Evolutionary conservation across 2,329 filamentous ascomycete species (phyloP).

Genomic region (Ilyonectria robusta): DNA sequence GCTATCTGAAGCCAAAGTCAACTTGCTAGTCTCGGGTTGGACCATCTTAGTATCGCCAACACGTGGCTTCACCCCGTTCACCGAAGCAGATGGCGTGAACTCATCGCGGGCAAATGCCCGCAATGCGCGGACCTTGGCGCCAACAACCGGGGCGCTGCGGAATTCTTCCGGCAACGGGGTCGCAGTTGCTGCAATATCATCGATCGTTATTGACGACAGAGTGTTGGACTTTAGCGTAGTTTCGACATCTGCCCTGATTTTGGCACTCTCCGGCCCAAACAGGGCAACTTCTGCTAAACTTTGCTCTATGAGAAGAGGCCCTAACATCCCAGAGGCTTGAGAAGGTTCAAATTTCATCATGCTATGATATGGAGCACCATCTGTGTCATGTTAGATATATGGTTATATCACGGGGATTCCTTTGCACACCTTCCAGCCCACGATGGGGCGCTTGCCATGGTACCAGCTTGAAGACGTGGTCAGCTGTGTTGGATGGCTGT

Average conservation of each 20-base stretch:
- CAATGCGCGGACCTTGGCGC: conserved; percentile 65
- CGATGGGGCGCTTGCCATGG: conserved; percentile 73
- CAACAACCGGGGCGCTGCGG: conserved; percentile 57
- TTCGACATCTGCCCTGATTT: conserved; percentile 59
- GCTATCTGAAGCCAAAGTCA: conserved; percentile 57
- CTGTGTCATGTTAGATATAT: conserved; percentile 51
- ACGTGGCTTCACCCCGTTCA: conserved; percentile 45
- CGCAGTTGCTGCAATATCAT: conserved; percentile 55
- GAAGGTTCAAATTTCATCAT: conserved; percentile 72
- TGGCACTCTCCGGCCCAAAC: conserved; percentile 67
- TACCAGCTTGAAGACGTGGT: conserved; percentile 72
- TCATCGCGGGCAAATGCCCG: conserved; percentile 56
- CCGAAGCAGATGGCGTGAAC: conserved; percentile 36
- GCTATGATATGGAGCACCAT: conserved; percentile 66
- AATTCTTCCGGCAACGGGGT: conserved; percentile 59
- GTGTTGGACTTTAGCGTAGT: conserved; percentile 55
- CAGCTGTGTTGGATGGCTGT: conserved; percentile 70
- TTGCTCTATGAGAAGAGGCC: conserved; percentile 67
- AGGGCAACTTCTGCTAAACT: conserved; percentile 68
- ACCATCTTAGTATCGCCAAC: conserved; percentile 46
- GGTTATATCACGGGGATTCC: not conserved
- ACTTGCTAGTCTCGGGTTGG: conserved; percentile 52
- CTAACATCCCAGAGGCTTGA: conserved; percentile 67
- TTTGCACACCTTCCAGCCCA: conserved; percentile 65
- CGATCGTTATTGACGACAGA: conserved; percentile 51